Conservation (phyloP, 805 yeast species). For the Danielia oregonensis region DNA sequence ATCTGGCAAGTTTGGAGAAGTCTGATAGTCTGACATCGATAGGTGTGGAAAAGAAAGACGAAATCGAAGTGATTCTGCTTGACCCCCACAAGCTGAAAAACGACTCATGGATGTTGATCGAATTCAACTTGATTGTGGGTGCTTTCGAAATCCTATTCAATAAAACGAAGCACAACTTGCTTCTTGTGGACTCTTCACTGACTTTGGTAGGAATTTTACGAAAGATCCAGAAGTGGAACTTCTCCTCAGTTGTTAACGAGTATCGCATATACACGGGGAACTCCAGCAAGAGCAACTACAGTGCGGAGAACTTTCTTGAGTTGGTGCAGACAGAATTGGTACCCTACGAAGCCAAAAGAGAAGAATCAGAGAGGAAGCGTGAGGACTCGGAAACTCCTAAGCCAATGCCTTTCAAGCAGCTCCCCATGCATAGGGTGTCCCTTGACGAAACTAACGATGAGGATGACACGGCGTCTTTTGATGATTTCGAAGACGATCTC, state of each 20-base stretch:
- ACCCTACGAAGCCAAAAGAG: conserved; percentile 27
- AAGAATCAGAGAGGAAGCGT: conserved; percentile 6
- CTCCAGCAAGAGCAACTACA: conserved; percentile 69
- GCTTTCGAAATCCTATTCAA: conserved; percentile 67
- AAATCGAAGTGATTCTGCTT: conserved; percentile 23
- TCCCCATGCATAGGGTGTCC: conserved; percentile 4
- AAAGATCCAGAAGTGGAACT: conserved; percentile 84
- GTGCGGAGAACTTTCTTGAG: conserved; percentile 80
- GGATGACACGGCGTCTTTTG: conserved; percentile 24
- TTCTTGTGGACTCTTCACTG: conserved; percentile 76
- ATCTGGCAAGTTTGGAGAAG: conserved; percentile 20
- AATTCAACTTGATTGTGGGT: conserved; percentile 57
- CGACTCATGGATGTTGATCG: conserved; percentile 76
- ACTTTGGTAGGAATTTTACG: conserved; percentile 79
- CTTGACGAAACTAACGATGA: conserved; percentile 17
- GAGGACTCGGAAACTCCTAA: too few species aligned
- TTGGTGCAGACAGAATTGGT: conserved; percentile 54
- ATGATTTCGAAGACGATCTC: conserved; percentile 35
- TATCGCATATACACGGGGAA: conserved; percentile 66
- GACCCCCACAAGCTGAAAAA: conserved; percentile 24
- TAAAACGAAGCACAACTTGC: conserved; percentile 57
- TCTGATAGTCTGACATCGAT: not conserved
- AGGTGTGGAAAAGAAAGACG: conserved; percentile 1
- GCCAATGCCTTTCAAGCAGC: too few species aligned
- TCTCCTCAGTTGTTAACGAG: conserved; percentile 78